Conservation (phyloP, 768 basidiomycete species). For the Trametes cingulata region DNA sequence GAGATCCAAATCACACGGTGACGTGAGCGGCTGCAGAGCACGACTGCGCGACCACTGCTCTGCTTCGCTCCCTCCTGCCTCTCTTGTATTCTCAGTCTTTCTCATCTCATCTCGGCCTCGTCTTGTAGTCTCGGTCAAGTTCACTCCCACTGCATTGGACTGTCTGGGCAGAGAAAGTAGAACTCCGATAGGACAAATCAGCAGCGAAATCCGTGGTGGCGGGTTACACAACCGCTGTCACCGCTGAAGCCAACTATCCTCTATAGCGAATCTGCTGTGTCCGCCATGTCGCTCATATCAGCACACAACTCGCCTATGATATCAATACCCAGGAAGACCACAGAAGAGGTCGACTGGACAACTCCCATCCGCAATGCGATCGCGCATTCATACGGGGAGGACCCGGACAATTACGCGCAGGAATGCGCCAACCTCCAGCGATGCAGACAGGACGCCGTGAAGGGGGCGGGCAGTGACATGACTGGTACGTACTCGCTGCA, state of each 20-base stretch:
- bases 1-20: conserved; percentile 2
- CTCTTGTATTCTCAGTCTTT: not conserved
- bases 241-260: not conserved
- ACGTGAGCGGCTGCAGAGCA: conserved; percentile 13
- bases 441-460: conserved; percentile 93
- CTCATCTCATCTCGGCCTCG: too few species aligned
- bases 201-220: not conserved
- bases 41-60: not conserved
- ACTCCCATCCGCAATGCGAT: conserved; percentile 83
- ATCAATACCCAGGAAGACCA: conserved; percentile 90
- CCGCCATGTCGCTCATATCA: conserved; percentile 42
- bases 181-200: not conserved
- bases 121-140: too few species aligned
- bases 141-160: not conserved
- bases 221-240: not conserved
- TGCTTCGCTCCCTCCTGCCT: not conserved
- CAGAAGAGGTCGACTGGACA: conserved; percentile 97
- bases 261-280: not conserved
- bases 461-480: conserved; percentile 92
- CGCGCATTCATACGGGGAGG: conserved; percentile 90
- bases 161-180: not conserved
- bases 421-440: conserved; percentile 87
- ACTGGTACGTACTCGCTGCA: conserved; percentile 60
- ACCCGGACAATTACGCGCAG: conserved; percentile 81
- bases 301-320: conserved; percentile 86